Evolutionary conservation across 768 basidiomycete genomes (phyloP), one percentile per base, ranked within the genome.

Genomic region (Amanita subjunquillea): DNA sequence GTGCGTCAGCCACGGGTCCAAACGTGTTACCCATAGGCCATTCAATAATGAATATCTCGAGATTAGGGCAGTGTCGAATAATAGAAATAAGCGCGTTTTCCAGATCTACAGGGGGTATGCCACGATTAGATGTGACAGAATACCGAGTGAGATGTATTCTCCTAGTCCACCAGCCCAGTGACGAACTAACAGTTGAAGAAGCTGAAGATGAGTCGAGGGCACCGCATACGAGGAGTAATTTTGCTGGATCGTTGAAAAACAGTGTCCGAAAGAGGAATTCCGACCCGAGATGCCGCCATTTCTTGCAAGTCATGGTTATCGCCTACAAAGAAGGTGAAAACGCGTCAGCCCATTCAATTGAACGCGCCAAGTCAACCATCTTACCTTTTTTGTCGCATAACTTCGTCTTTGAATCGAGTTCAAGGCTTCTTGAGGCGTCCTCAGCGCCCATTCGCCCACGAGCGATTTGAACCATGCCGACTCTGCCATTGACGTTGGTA

Each of bases 241-340:
- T 78, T 12, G 67, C 60, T 5, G 83, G 80, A 40, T 80, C 70
- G 55, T 78, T 76, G 63, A 89, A 79, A 69, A 83, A 84, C 30
- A 90, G 69, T 59, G 73, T 85, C 6, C 79, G 77, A 61, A 82
- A 87, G 56, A 88, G 72, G 44, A 82, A 77, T 61, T 88, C 83
- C 9, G 76, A 69, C 17, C 78, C 85, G 3, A 85, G 64, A 41
- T 65, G 67, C 29, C 77, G 74, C 83, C 83, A 88, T 6, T 71
- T 71, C 55, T 72, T 76, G 61, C 85, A 88, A 0, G 85, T 86
- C 2, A 74, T 65, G 56, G 84, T 78, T 51, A 90, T 83, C 1
- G 83, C 75, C 38, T 30, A 9, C 7, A 29, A 6, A 29, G 6
- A 29, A 7, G 1, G 27, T 6, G 3, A 30, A 1, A 8, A 30